Evolutionary conservation across 106 monocot genomes (phyloP).

Genomic region (Dioscorea alata): DNA sequence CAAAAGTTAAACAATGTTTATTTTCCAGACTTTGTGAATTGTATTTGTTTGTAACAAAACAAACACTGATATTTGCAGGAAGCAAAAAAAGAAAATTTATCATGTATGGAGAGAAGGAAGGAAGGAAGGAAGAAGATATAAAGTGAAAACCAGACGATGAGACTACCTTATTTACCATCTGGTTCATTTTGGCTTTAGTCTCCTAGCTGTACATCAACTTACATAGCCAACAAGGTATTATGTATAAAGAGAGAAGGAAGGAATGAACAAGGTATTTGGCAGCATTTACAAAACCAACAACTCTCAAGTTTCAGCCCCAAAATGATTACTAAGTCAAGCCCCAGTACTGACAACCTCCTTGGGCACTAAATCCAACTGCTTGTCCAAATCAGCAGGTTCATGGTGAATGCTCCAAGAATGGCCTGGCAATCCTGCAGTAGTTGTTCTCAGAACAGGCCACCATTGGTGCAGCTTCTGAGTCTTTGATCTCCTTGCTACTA

Average conservation of each 20-base stretch:
- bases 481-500: constrained; percentile 7
- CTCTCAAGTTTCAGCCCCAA: neutral
- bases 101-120: neutral
- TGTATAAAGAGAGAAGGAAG: neutral
- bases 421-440: neutral
- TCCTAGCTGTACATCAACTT: too few relatives aligned
- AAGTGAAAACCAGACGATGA: neutral
- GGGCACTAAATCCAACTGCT: neutral
- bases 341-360: constrained; percentile 7
- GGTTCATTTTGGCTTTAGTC: too few relatives aligned
- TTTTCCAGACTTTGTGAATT: too few relatives aligned
- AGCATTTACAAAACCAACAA: neutral
- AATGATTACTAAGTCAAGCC: neutral
- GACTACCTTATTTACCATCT: too few relatives aligned
- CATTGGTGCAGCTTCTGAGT: constrained; percentile 20
- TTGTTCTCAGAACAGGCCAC: constrained; percentile 33
- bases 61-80: too few relatives aligned
- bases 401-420: neutral
- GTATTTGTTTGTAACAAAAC: neutral
- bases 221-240: too few relatives aligned
- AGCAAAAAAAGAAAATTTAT: neutral
- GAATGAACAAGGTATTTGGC: neutral
- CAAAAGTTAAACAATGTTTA: too few relatives aligned
- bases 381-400: neutral
- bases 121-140: neutral